Evolutionary conservation across 2,329 filamentous ascomycete genomes (phyloP).

Genomic region (Ophiostoma sp.): DNA sequence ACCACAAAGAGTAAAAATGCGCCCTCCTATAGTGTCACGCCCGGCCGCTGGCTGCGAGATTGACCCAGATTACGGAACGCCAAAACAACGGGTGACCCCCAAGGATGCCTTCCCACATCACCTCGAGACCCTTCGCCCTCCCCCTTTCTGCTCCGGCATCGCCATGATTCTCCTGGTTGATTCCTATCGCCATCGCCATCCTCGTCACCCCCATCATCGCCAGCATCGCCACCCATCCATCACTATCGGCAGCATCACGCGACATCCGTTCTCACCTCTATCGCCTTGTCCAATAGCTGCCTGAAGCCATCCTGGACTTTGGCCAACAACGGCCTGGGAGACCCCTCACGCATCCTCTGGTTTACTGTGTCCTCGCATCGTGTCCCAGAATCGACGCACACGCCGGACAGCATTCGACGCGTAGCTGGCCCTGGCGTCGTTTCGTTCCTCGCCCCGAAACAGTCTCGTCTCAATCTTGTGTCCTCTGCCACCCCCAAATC

Average conservation of each 20-base stretch:
- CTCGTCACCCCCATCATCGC: not conserved
- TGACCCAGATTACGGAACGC: too few species aligned
- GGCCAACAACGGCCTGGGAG: not conserved
- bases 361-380: not conserved
- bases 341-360: not conserved
- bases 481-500: too few species aligned
- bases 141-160: slow-evolving; percentile 21
- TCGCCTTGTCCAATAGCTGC: not conserved
- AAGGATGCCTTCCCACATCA: slow-evolving; percentile 28
- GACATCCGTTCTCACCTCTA: not conserved
- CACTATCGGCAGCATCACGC: too few species aligned
- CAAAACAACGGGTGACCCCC: slow-evolving; percentile 14
- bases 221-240: not conserved
- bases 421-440: too few species aligned
- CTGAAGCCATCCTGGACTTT: not conserved
- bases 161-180: not conserved
- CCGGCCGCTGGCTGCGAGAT: too few species aligned
- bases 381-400: too few species aligned
- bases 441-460: too few species aligned
- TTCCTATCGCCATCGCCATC: not conserved
- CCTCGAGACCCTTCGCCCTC: slow-evolving; percentile 24
- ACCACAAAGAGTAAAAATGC: not conserved
- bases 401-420: too few species aligned
- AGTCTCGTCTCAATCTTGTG: too few species aligned
- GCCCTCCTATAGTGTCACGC: too few species aligned